Evolutionary conservation across 2,329 filamentous ascomycete genomes (phyloP).

Genomic region (Aaosphaeria pasadenensis): DNA sequence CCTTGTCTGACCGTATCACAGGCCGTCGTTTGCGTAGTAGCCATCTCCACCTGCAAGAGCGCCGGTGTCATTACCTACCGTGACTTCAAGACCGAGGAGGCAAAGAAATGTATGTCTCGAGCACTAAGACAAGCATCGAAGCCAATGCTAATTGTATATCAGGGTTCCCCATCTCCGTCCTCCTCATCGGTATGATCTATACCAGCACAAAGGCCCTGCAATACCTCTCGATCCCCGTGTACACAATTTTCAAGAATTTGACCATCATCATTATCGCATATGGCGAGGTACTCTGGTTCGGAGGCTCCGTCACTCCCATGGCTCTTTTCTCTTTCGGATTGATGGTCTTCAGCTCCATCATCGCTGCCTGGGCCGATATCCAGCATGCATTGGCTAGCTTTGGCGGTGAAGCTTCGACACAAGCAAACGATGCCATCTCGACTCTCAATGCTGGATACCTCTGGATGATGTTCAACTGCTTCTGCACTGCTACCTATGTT

Average conservation of each 20-base stretch:
- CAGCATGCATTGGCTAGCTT: slow-evolving; percentile 73
- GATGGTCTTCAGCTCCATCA: slow-evolving; percentile 92
- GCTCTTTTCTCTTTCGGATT: slow-evolving; percentile 90
- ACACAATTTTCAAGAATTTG: slow-evolving; percentile 99
- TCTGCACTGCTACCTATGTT: slow-evolving; percentile 88
- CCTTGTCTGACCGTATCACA: slow-evolving; percentile 40
- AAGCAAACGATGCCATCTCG: slow-evolving; percentile 71
- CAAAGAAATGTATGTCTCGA: slow-evolving; percentile 74
- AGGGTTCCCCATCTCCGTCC: slow-evolving; percentile 96
- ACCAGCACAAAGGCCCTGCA: slow-evolving; percentile 94
- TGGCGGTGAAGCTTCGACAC: slow-evolving; percentile 45
- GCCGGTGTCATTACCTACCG: slow-evolving; percentile 76
- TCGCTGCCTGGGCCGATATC: slow-evolving; percentile 97
- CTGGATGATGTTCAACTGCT: slow-evolving; percentile 97
- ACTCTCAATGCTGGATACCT: slow-evolving; percentile 93
- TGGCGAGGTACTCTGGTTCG: slow-evolving; percentile 97
- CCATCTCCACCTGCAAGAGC: slow-evolving; percentile 81
- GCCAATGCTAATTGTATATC: slow-evolving; percentile 11
- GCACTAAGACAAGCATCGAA: not conserved
- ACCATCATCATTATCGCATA: slow-evolving; percentile 99
- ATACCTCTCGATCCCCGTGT: slow-evolving; percentile 95
- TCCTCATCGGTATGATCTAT: slow-evolving; percentile 99
- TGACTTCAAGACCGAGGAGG: slow-evolving; percentile 85
- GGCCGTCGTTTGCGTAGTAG: slow-evolving; percentile 84
- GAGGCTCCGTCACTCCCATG: slow-evolving; percentile 82